phyloP scores from a whole-genome alignment of 768 basidiomycete species.

The Podaxis sp. region DNA sequence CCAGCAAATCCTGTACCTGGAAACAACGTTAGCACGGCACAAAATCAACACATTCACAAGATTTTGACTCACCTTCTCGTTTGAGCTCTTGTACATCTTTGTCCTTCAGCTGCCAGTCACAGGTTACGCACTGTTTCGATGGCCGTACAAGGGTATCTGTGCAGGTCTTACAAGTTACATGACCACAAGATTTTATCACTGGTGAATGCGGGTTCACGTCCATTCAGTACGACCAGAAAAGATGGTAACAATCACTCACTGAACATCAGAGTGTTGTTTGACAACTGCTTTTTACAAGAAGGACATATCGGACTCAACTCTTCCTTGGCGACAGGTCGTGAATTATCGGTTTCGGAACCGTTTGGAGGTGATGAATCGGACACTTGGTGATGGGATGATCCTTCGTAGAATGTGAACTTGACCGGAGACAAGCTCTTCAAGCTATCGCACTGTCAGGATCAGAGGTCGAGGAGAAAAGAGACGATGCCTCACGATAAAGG shows the following conservation, averaged over 20 bases:
- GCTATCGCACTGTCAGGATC: slow-evolving; percentile 37
- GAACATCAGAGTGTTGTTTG: slow-evolving; percentile 73
- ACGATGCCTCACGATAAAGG: slow-evolving; percentile 58
- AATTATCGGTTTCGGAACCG: slow-evolving; percentile 20
- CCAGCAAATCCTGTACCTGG: slow-evolving; percentile 91
- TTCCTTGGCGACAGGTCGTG: slow-evolving; percentile 36
- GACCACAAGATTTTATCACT: slow-evolving; percentile 87
- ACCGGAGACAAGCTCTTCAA: slow-evolving; percentile 83
- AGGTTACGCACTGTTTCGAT: slow-evolving; percentile 82
- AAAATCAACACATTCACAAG: not conserved
- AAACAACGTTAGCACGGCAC: not conserved
- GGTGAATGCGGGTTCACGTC: not conserved
- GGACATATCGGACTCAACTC: slow-evolving; percentile 77
- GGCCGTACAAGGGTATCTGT: slow-evolving; percentile 83
- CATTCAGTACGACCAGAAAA: slow-evolving; percentile 1
- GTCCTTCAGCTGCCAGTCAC: slow-evolving; percentile 65
- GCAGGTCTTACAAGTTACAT: slow-evolving; percentile 91
- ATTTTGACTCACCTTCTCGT: slow-evolving; percentile 70
- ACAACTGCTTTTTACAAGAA: slow-evolving; percentile 82
- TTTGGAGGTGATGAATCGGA: slow-evolving; percentile 39
- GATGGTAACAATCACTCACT: slow-evolving; percentile 42
- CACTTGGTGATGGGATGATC: slow-evolving; percentile 34
- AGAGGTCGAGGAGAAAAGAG: slow-evolving; percentile 6
- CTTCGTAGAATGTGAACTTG: slow-evolving; percentile 63
- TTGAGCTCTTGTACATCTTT: slow-evolving; percentile 81